These are phyloP conservation scores for Poronia punctata DNA, from an alignment of 495 filamentous ascomycete species.

Conservation along the genomic window DNA sequence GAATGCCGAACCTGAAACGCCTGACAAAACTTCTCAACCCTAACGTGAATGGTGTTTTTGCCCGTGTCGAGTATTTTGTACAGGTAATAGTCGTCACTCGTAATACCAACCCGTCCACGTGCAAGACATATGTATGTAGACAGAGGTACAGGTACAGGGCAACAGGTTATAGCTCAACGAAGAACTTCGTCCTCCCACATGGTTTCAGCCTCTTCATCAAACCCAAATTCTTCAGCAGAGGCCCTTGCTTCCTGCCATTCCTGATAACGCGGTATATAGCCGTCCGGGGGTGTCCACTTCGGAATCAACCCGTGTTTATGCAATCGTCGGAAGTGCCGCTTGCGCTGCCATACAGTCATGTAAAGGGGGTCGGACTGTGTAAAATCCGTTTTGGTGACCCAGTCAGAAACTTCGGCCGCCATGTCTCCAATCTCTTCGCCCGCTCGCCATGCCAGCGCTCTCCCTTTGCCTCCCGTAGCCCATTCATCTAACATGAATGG, in stretches of 20 bases:
- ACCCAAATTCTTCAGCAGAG: constrained; percentile 17
- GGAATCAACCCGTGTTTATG: constrained; percentile 29
- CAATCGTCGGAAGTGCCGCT: constrained; percentile 34
- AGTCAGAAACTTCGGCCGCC: constrained; percentile 35
- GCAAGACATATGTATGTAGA: too few species aligned
- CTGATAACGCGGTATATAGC: constrained; percentile 25
- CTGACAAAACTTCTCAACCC: background rate
- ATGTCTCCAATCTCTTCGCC: constrained; percentile 33
- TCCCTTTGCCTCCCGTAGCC: constrained; percentile 39
- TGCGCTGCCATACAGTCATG: constrained; percentile 26
- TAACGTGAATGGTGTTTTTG: too few species aligned
- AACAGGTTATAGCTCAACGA: constrained; percentile 11
- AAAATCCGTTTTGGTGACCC: constrained; percentile 32
- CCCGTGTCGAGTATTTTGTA: background rate
- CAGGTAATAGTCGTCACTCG: background rate
- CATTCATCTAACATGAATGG: constrained; percentile 51
- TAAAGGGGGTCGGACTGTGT: constrained; percentile 25
- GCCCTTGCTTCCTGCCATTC: constrained; percentile 29
- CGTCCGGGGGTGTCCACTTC: constrained; percentile 23
- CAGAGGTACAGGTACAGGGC: too few species aligned
- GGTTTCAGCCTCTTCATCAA: constrained; percentile 27
- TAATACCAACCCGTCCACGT: background rate
- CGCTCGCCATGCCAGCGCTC: constrained; percentile 17
- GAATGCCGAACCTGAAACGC: background rate
- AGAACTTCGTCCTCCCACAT: constrained; percentile 30